Base-by-base conservation (phyloP, 192 early-diverging fungal genomes). In the Coemansia sp. region DNA sequence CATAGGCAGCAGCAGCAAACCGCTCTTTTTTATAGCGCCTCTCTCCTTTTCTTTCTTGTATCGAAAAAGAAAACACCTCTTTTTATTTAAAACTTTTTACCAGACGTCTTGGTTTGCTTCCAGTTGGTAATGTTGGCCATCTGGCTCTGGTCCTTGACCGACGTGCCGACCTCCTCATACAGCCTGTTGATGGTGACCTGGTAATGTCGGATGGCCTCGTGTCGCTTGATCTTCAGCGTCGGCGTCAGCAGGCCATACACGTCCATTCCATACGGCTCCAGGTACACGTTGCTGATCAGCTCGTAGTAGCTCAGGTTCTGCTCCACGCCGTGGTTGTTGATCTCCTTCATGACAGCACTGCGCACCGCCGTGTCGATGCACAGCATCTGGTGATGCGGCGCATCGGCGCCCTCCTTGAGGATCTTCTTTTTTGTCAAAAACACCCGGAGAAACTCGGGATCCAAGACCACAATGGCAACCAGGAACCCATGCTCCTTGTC, bases 211-310 rank as follows among this genome's bases (percentile, higher is more conserved):
- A 62, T 72, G 6, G 81, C 78, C 34, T 67, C 71, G 34, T 77
- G 55, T 16, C 85, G 72, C 69, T 87, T 87, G 62, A 86, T 70
- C 74, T 90, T 90, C 49, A 86, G 81, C 4, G 90, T 91, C 4
- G 92, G 92, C 0, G 94, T 94, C 74, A 95, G 82, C 39, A 91
- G 72, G 6, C 85, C 89, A 42, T 93, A 90, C 60, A 90, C 89
- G 23, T 92, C 83, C 1, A 93, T 89, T 16, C 83, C 76, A 11
- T 87, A 85, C 0, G 82, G 52, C 68, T 90, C 84, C 28, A 95
- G 57, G 24, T 85, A 70, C 28, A 95, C 65, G 27, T 86, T 87
- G 68, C 86, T 87, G 19, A 86, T 69, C 13, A 83, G 82, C 60
- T 91, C 91, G 61, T 91, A 90, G 42, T 87, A 85, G 49, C 80